Conservation (phyloP, 441 rosid genomes). For the Isatis lusitanica region DNA sequence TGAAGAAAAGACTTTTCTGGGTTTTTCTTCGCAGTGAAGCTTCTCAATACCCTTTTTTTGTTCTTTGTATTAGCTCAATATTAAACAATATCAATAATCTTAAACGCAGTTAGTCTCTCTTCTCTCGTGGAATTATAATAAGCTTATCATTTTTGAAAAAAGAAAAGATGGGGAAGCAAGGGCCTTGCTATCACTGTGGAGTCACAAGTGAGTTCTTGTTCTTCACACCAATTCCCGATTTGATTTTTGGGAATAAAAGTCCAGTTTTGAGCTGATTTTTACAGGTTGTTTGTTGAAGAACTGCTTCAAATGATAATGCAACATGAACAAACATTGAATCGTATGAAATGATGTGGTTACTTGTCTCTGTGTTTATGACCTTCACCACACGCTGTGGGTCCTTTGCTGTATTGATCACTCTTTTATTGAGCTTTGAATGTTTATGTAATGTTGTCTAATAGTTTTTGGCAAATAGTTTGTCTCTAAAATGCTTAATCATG, state of each 20-base stretch:
- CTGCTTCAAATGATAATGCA: conserved; percentile 25
- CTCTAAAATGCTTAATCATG: conserved; percentile 29
- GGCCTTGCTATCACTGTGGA: conserved; percentile 99
- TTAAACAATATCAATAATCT: conserved; percentile 8
- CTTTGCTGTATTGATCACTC: conserved; percentile 24
- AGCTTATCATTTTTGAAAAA: conserved; percentile 24
- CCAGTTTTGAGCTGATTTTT: conserved; percentile 7
- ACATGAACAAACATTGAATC: conserved; percentile 9
- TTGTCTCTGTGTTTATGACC: conserved; percentile 12
- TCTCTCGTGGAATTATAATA: conserved; percentile 13
- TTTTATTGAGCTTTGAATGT: conserved; percentile 18
- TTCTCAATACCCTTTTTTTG: conserved; percentile 35
- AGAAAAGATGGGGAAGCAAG: conserved; percentile 89
- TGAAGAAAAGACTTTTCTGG: conserved; percentile 36
- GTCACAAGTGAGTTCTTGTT: conserved; percentile 99
- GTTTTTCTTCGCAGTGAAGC: conserved; percentile 45
- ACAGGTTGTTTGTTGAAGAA: background rate
- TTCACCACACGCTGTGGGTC: conserved; percentile 18
- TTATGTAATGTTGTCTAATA: background rate
- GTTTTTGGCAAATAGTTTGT: background rate
- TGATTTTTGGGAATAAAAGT: background rate
- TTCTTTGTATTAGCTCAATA: conserved; percentile 10
- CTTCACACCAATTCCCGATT: conserved; percentile 39
- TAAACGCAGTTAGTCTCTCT: conserved; percentile 5
- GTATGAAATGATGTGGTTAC: conserved; percentile 8